phyloP scores from a whole-genome alignment of 495 filamentous ascomycete genomes.

The Cudoniella acicularis region DNA sequence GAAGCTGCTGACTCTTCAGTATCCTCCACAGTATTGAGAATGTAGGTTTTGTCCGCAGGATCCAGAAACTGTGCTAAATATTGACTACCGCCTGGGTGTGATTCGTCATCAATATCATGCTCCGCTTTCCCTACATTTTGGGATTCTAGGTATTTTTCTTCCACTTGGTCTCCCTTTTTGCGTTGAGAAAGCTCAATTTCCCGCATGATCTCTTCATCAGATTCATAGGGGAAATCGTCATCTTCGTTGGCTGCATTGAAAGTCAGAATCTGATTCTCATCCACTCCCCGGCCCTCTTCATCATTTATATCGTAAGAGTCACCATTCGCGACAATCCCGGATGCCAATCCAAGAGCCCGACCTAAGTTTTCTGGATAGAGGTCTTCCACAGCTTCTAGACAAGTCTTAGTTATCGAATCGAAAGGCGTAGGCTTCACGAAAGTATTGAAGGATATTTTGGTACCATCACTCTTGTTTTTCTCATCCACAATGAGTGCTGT shows the following conservation, averaged over 20 bases:
- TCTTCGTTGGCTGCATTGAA: slow-evolving; percentile 32
- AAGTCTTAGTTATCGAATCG: slow-evolving; percentile 64
- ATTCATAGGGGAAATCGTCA: slow-evolving; percentile 44
- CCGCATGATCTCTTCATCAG: slow-evolving; percentile 47
- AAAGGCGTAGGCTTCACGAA: slow-evolving; percentile 53
- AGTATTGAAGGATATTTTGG: slow-evolving; percentile 53
- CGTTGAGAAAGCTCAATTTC: slow-evolving; percentile 28
- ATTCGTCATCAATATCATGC: slow-evolving; percentile 13
- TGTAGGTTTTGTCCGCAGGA: background rate
- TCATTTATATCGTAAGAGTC: slow-evolving; percentile 43
- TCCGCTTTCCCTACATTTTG: background rate
- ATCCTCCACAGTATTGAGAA: background rate
- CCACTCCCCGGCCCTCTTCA: slow-evolving; percentile 33
- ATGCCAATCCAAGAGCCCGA: slow-evolving; percentile 20
- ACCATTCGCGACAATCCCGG: background rate
- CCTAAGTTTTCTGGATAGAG: slow-evolving; percentile 67
- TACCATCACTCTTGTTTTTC: slow-evolving; percentile 42
- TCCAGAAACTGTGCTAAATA: slow-evolving; percentile 6
- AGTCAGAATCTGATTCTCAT: slow-evolving; percentile 40
- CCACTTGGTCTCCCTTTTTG: slow-evolving; percentile 20
- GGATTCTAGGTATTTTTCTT: slow-evolving; percentile 14
- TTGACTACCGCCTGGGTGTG: slow-evolving; percentile 2
- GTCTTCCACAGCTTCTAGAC: slow-evolving; percentile 79
- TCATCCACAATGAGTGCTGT: slow-evolving; percentile 60
- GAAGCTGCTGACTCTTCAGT: background rate